phyloP scores from a whole-genome alignment of 75 land plant genomes.

The Pinus albicaulis region DNA sequence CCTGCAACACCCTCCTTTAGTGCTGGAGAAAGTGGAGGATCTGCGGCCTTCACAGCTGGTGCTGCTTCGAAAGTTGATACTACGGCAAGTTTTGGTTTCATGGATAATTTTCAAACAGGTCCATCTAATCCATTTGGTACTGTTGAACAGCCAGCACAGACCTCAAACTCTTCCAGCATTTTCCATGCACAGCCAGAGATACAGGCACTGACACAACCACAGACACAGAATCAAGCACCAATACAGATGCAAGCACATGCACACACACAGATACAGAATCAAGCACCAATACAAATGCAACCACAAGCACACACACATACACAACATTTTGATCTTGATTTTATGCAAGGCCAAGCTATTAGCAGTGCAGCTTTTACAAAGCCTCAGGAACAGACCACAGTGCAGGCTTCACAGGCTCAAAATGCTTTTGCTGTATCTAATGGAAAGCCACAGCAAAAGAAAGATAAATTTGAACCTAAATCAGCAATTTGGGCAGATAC shows the following conservation, averaged over 20 bases:
- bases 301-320: constrained; percentile 9
- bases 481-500: constrained; percentile 94
- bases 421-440: not conserved
- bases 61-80: not conserved
- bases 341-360: constrained; percentile 26
- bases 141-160: not conserved
- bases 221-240: constrained; percentile 8
- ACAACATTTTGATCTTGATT: constrained; percentile 35
- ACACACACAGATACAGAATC: constrained; percentile 8
- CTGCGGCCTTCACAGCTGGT: not conserved
- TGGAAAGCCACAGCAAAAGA: constrained; percentile 13
- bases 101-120: constrained; percentile 7
- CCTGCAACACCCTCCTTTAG: constrained; percentile 21
- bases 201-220: constrained; percentile 10
- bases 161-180: not conserved
- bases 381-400: constrained; percentile 3
- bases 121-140: constrained; percentile 10
- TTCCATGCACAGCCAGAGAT: constrained; percentile 7
- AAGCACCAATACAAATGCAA: constrained; percentile 10
- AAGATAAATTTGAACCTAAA: constrained; percentile 58
- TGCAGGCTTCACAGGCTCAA: constrained; percentile 1
- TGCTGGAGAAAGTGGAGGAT: not conserved
- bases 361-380: not conserved
- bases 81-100: constrained; percentile 1
- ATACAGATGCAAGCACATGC: constrained; percentile 11